A percentile compares a stretch with the other conserved stretches of the same genome.
Evolutionary conservation across 2,329 filamentous ascomycete species (phyloP).

Genomic region (Teratosphaeria pseudoeucalypti): DNA sequence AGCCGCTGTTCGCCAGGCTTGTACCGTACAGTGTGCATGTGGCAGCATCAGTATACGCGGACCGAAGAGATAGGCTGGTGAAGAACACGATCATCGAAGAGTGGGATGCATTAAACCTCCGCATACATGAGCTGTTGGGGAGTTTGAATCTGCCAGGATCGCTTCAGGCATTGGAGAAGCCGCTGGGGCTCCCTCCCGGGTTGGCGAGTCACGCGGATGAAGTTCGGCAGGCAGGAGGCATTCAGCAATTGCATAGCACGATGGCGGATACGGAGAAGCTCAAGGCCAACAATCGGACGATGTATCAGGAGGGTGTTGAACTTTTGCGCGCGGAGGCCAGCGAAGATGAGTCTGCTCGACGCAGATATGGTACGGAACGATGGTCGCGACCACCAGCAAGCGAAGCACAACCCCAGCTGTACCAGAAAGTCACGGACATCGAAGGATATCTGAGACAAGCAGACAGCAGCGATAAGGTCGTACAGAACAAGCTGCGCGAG

Average conservation of each 20-base stretch:
- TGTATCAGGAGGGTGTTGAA: slow-evolving; percentile 75
- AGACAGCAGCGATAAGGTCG: slow-evolving; percentile 55
- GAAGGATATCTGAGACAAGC: slow-evolving; percentile 75
- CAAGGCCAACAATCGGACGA: slow-evolving; percentile 63
- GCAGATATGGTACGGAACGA: slow-evolving; percentile 74
- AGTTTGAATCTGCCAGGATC: slow-evolving; percentile 85
- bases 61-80: slow-evolving; percentile 79
- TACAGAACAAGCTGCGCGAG: slow-evolving; percentile 67
- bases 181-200: slow-evolving; percentile 75
- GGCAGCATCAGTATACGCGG: slow-evolving; percentile 89
- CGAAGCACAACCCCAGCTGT: slow-evolving; percentile 61
- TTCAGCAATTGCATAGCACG: slow-evolving; percentile 64
- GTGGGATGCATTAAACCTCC: slow-evolving; percentile 68
- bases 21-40: slow-evolving; percentile 95
- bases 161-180: slow-evolving; percentile 88
- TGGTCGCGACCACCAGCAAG: slow-evolving; percentile 66
- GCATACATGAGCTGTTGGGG: slow-evolving; percentile 66
- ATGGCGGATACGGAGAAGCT: slow-evolving; percentile 86
- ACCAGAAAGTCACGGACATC: slow-evolving; percentile 65
- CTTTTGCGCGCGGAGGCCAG: slow-evolving; percentile 68
- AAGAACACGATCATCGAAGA: slow-evolving; percentile 80
- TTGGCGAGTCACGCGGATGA: slow-evolving; percentile 87
- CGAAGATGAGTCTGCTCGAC: slow-evolving; percentile 67
- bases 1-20: slow-evolving; percentile 76
- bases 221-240: slow-evolving; percentile 78